Percentiles rank a stretch among this genome's conserved stretches.
phyloP scores from a whole-genome alignment of 352 stramenopile genomes.

The Nothophytophthora sp. region DNA sequence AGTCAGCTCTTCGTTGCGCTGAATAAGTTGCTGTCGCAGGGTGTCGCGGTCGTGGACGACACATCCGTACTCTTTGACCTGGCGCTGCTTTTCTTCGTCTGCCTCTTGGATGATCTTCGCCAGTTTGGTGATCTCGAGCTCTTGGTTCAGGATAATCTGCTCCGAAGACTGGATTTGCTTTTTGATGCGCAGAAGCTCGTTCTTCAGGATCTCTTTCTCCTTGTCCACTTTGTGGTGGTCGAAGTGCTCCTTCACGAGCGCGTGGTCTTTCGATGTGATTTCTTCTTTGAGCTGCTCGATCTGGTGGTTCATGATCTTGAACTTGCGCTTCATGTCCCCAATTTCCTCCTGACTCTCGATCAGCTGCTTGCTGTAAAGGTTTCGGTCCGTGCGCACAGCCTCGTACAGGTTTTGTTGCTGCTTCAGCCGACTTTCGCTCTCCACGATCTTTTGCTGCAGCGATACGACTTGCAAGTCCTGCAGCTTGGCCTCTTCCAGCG shows the following conservation, averaged over 20 bases:
- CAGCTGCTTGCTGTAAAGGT: constrained; percentile 94
- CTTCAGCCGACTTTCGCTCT: constrained; percentile 85
- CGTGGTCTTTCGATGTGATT: constrained; percentile 92
- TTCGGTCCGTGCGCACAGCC: constrained; percentile 88
- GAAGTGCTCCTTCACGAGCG: constrained; percentile 93
- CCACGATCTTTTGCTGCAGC: constrained; percentile 75
- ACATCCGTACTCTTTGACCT: constrained; percentile 84
- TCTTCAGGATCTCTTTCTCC: constrained; percentile 89
- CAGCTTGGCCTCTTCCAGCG: constrained; percentile 79
- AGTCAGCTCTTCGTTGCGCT: constrained; percentile 84
- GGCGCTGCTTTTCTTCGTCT: constrained; percentile 87
- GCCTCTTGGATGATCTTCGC: constrained; percentile 91
- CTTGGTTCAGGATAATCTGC: constrained; percentile 90
- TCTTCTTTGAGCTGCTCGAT: constrained; percentile 94
- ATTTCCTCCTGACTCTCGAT: constrained; percentile 93
- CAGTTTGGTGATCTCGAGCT: constrained; percentile 76
- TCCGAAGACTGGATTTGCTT: constrained; percentile 91
- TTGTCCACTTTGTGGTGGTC: constrained; percentile 95
- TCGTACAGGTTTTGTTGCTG: constrained; percentile 96
- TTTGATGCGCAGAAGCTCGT: constrained; percentile 90
- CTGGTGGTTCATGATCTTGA: constrained; percentile 93
- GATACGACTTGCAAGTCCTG: constrained; percentile 75
- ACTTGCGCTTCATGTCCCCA: constrained; percentile 87
- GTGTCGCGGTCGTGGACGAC: constrained; percentile 89
- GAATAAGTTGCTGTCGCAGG: constrained; percentile 85